phyloP scores from a whole-genome alignment of 148 eudicot species.

The Oxyria digyna region DNA sequence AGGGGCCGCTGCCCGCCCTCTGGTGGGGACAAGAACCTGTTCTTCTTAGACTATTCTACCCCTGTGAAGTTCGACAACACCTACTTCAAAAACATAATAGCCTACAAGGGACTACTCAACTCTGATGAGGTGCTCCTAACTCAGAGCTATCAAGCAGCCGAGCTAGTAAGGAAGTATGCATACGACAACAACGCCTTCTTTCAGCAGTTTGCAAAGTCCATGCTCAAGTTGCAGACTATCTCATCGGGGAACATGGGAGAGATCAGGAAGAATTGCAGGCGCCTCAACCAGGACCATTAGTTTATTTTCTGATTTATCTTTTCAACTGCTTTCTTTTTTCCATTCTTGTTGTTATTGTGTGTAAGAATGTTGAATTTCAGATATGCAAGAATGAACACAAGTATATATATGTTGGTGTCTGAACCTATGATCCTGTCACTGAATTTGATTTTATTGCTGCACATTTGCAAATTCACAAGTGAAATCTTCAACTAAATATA shows the following conservation, averaged over 20 bases:
- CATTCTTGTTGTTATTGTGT: too few relatives aligned
- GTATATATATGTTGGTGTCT: too few relatives aligned
- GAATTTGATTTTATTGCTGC: too few relatives aligned
- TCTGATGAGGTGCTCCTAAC: conserved; percentile 16
- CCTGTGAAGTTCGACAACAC: conserved; percentile 5
- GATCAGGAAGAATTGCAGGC: conserved; percentile 27
- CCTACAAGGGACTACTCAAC: conserved; percentile 3
- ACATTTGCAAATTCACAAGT: too few relatives aligned
- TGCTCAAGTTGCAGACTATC: conserved; percentile 23
- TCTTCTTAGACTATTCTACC: not conserved
- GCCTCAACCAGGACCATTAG: too few relatives aligned
- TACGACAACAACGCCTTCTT: not conserved
- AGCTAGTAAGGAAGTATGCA: conserved; percentile 15
- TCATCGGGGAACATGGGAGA: conserved; percentile 25
- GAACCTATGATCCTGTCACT: too few relatives aligned
- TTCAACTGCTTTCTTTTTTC: too few relatives aligned
- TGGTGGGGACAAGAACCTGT: not conserved
- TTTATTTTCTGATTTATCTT: too few relatives aligned
- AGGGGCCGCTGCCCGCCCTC: conserved; percentile 6
- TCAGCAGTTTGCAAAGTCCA: conserved; percentile 15
- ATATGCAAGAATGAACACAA: too few relatives aligned
- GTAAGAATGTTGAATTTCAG: too few relatives aligned
- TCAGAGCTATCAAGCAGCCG: not conserved
- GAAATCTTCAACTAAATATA: too few relatives aligned
- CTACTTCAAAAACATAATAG: not conserved